A percentile compares a stretch with the other conserved stretches of the same genome.
These are phyloP conservation scores for Nemania serpens DNA, from an alignment of 2,329 filamentous ascomycete genomes.

Conservation along the genomic window DNA sequence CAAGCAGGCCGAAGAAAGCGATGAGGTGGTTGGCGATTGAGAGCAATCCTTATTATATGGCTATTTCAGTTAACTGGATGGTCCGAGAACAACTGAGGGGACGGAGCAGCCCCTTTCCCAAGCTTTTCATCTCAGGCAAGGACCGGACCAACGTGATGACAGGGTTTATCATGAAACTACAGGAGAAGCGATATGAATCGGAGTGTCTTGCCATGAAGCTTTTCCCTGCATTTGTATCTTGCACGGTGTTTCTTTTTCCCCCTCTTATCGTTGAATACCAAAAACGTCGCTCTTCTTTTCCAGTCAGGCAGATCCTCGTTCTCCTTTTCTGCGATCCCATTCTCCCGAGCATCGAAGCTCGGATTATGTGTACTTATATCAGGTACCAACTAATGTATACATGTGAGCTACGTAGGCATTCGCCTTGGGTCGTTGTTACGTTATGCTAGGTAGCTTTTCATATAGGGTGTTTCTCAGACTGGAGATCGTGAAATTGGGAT, in stretches of 20 bases:
- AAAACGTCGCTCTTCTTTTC: background rate
- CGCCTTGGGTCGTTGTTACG: too few relatives aligned
- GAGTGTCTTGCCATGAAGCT: conserved; percentile 10
- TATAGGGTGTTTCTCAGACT: too few relatives aligned
- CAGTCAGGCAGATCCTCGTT: background rate
- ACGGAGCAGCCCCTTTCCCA: background rate
- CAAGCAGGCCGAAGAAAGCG: conserved; percentile 25
- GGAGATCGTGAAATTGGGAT: too few relatives aligned
- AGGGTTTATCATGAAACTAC: conserved; percentile 8
- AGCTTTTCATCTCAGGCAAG: background rate
- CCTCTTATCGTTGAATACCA: background rate
- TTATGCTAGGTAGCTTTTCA: background rate
- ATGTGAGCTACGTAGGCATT: background rate
- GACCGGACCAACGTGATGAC: background rate
- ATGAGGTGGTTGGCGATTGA: conserved; percentile 48
- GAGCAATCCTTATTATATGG: background rate
- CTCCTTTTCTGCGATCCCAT: background rate
- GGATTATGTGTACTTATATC: too few relatives aligned
- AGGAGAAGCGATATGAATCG: background rate
- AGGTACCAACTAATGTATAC: too few relatives aligned
- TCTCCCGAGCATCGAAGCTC: too few relatives aligned
- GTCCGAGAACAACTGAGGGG: conserved; percentile 4
- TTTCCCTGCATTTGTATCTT: conserved; percentile 19
- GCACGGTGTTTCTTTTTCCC: conserved; percentile 9
- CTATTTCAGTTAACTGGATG: conserved; percentile 1